A percentile compares a stretch with the other conserved stretches of the same genome.
Evolutionary conservation across 306 rosid species (phyloP).

Genomic region (Fagus sylvatica): DNA sequence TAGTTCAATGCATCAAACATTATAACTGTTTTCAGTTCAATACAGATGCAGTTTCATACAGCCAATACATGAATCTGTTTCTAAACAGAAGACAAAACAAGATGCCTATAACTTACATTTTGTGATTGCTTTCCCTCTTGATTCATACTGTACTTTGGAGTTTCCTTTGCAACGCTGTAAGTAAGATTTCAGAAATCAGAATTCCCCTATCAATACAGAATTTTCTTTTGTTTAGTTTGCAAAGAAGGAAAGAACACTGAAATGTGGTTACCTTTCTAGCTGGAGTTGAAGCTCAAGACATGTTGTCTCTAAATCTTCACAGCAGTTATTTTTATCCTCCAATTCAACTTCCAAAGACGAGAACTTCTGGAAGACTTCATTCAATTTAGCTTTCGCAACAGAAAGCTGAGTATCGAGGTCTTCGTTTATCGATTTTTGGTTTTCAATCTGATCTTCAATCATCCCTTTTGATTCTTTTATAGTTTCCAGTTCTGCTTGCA

Average conservation of each 20-base stretch:
- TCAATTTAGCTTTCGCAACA: slow-evolving; percentile 49
- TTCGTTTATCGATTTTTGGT: slow-evolving; percentile 57
- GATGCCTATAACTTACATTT: slow-evolving; percentile 49
- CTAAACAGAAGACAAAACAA: not conserved
- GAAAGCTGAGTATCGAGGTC: slow-evolving; percentile 72
- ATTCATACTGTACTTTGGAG: slow-evolving; percentile 40
- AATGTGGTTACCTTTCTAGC: slow-evolving; percentile 62
- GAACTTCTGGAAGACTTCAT: slow-evolving; percentile 56
- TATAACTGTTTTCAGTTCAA: not conserved
- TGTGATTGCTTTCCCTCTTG: slow-evolving; percentile 59
- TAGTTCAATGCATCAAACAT: not conserved
- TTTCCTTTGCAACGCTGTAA: slow-evolving; percentile 63
- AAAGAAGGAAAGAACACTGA: slow-evolving; percentile 1
- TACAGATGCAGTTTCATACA: not conserved
- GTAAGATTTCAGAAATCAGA: slow-evolving; percentile 24
- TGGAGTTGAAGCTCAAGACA: slow-evolving; percentile 91
- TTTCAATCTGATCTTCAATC: slow-evolving; percentile 55
- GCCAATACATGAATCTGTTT: not conserved
- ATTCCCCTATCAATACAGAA: not conserved
- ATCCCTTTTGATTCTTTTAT: slow-evolving; percentile 46
- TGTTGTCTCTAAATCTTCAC: slow-evolving; percentile 73
- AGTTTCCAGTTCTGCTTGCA: slow-evolving; percentile 52
- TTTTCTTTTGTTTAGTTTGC: slow-evolving; percentile 2
- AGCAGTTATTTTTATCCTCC: slow-evolving; percentile 66
- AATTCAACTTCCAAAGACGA: slow-evolving; percentile 72